These are phyloP conservation scores for Aureobasidium sp. DNA, from an alignment of 2,329 filamentous ascomycete species.

Conservation along the genomic window DNA sequence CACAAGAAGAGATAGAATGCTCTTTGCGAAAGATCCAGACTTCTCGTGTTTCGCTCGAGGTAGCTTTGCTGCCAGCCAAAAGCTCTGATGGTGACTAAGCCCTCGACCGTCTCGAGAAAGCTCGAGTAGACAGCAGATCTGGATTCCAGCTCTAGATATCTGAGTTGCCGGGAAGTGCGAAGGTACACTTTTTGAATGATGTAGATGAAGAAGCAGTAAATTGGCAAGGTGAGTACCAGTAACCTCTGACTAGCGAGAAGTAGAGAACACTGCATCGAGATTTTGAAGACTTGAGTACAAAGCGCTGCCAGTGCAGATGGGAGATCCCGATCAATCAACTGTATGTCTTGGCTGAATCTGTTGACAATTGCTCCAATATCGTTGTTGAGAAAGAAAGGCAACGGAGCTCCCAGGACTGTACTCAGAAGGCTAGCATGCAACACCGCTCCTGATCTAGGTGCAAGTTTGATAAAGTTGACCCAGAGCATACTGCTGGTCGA, in stretches of 20 bases:
- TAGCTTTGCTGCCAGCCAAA: conserved; percentile 40
- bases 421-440: conserved; percentile 33
- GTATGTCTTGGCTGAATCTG: conserved; percentile 38
- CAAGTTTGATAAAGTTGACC: conserved; percentile 45
- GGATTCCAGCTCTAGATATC: conserved; percentile 45
- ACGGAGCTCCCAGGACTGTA: conserved; percentile 1
- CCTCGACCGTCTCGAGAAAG: conserved; percentile 26
- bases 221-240: conserved; percentile 16
- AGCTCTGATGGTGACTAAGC: conserved; percentile 43
- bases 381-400: conserved; percentile 33
- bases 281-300: conserved; percentile 1
- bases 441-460: conserved; percentile 40
- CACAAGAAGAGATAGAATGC: conserved; percentile 38
- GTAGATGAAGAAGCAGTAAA: conserved; percentile 25
- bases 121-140: conserved; percentile 37
- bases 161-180: conserved; percentile 38
- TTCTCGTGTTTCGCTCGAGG: conserved; percentile 28
- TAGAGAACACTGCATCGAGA: conserved; percentile 18
- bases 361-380: conserved; percentile 36
- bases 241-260: conserved; percentile 19
- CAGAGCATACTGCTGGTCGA: conserved; percentile 26
- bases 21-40: conserved; percentile 34
- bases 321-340: conserved; percentile 37
- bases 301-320: conserved; percentile 11
- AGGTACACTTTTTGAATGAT: conserved; percentile 39